A percentile compares a stretch with the other conserved stretches of the same genome.
phyloP scores from a whole-genome alignment of 2,329 filamentous ascomycete species.

The Alternaria incomplexa region DNA sequence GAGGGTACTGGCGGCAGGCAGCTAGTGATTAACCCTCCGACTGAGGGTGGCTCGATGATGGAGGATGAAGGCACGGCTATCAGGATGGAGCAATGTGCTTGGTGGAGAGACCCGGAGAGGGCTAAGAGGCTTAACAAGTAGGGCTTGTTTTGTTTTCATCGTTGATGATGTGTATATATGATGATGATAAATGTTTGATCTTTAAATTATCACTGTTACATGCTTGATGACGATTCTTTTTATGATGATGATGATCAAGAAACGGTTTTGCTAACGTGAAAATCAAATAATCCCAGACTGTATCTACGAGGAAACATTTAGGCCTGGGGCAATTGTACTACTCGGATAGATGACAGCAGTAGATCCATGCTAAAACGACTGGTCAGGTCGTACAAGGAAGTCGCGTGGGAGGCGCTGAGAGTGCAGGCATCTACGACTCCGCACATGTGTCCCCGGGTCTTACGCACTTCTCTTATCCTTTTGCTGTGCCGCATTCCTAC shows the following conservation, averaged over 20 bases:
- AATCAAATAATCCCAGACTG: too few species aligned
- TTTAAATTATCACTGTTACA: too few species aligned
- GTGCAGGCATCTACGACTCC: neutral
- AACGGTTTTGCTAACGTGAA: too few species aligned
- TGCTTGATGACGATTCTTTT: too few species aligned
- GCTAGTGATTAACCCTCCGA: conserved; percentile 31
- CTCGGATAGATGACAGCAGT: neutral
- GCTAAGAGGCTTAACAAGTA: conserved; percentile 42
- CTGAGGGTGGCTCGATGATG: conserved; percentile 30
- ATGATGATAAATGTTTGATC: neutral
- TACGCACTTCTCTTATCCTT: neutral
- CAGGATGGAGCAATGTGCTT: conserved; percentile 37
- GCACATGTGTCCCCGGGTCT: neutral
- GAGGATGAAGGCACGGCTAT: conserved; percentile 35
- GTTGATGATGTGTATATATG: neutral
- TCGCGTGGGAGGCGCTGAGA: neutral
- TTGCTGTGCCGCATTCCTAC: neutral
- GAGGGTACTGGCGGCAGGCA: conserved; percentile 15
- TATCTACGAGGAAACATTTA: too few species aligned
- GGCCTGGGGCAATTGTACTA: too few species aligned
- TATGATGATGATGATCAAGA: too few species aligned
- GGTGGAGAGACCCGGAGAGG: conserved; percentile 42
- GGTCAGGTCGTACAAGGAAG: neutral
- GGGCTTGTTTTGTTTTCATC: neutral
- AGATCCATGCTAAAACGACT: neutral